Percentiles rank a stretch among this genome's conserved stretches.
Evolutionary conservation across 176 grass and related monocot genomes (phyloP).

Genomic region (Sorghum bicolor): Sorghum_bicolor_NCBIv3 NC_012879.2:7564001-7564500

Average conservation of each 20-base stretch:
- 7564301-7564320: background rate
- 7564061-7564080: background rate
- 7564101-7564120: conserved; percentile 59
- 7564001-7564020: conserved; percentile 26
- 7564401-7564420: too few relatives aligned
- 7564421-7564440: too few relatives aligned
- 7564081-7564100: conserved; percentile 24
- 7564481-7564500: too few relatives aligned
- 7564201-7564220: conserved; percentile 40
- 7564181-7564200: conserved; percentile 66
- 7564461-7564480: too few relatives aligned
- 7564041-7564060: too few relatives aligned
- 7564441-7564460: too few relatives aligned
- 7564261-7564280: background rate
- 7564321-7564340: conserved; percentile 22
- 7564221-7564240: conserved; percentile 39
- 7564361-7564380: background rate
- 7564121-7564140: conserved; percentile 53
- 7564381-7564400: background rate
- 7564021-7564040: conserved; percentile 59
- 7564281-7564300: conserved; percentile 27
- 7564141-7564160: conserved; percentile 68
- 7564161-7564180: conserved; percentile 38
- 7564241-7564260: conserved; percentile 32
- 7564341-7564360: too few relatives aligned